phyloP scores from a whole-genome alignment of 306 rosid species.

The Quercus wislizeni region DNA sequence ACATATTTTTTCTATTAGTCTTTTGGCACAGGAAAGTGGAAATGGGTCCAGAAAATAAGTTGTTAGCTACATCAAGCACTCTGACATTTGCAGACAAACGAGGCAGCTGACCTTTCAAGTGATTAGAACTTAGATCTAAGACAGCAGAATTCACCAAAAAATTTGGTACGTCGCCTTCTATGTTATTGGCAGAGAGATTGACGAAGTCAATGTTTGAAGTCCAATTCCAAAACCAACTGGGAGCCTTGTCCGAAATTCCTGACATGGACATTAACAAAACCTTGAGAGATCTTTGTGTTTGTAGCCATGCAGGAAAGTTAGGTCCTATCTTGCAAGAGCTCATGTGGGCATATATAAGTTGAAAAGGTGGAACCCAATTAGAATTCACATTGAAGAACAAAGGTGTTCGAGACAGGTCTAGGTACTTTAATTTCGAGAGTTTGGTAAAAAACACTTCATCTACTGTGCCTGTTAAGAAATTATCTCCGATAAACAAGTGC shows the following conservation, averaged over 20 bases:
- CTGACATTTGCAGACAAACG: slow-evolving; percentile 4
- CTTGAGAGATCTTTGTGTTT: background rate
- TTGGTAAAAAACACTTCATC: background rate
- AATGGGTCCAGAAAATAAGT: slow-evolving; percentile 25
- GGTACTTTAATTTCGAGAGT: background rate
- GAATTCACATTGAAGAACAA: background rate
- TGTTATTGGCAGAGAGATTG: slow-evolving; percentile 10
- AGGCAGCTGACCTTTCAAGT: slow-evolving; percentile 4
- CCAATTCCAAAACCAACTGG: slow-evolving; percentile 18
- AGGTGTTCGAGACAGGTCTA: background rate
- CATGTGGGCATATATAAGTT: background rate
- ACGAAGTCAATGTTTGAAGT: background rate
- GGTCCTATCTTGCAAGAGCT: background rate
- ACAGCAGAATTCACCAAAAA: background rate
- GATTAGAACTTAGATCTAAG: background rate
- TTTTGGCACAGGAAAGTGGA: background rate
- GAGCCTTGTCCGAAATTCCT: background rate
- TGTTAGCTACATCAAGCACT: background rate
- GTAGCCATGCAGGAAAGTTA: background rate
- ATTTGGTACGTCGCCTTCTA: slow-evolving; percentile 7
- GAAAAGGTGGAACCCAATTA: background rate
- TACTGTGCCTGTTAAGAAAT: background rate
- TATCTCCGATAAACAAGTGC: background rate
- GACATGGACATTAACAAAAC: slow-evolving; percentile 1
- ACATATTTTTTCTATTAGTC: background rate